A percentile compares a stretch with the other conserved stretches of the same genome.
phyloP scores from a whole-genome alignment of 345 rosid species.

The Citropsis articulata region DNA sequence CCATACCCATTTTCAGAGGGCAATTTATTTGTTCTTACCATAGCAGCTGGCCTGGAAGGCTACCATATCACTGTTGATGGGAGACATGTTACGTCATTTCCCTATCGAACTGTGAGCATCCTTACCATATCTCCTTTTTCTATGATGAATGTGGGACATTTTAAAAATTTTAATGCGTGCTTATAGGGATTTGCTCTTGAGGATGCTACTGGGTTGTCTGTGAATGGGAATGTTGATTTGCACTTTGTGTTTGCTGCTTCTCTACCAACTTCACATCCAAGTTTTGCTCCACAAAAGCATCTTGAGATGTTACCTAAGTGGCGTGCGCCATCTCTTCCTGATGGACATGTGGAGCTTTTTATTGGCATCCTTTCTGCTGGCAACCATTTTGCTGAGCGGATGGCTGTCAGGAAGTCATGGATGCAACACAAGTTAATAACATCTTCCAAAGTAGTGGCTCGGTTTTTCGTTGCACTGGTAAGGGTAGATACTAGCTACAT shows the following conservation, averaged over 20 bases:
- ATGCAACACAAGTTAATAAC: constrained; percentile 80
- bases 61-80: constrained; percentile 87
- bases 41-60: constrained; percentile 91
- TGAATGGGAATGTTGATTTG: constrained; percentile 76
- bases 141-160: constrained; percentile 13
- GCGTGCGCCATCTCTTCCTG: constrained; percentile 73
- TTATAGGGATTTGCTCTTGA: constrained; percentile 85
- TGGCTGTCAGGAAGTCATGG: constrained; percentile 98
- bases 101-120: constrained; percentile 86
- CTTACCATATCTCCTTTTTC: not conserved
- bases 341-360: constrained; percentile 64
- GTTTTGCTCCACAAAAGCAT: constrained; percentile 80
- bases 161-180: constrained; percentile 16
- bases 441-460: constrained; percentile 85
- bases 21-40: constrained; percentile 80
- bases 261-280: constrained; percentile 81
- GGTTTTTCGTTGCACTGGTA: constrained; percentile 93
- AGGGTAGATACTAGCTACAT: constrained; percentile 10
- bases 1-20: constrained; percentile 82
- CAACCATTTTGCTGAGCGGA: constrained; percentile 89
- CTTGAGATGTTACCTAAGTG: constrained; percentile 76
- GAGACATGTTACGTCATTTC: constrained; percentile 85
- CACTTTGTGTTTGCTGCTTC: constrained; percentile 82
- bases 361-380: constrained; percentile 95
- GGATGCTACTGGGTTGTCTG: constrained; percentile 91